These are phyloP conservation scores for Tolypocladium ovalisporum DNA, from an alignment of 2,329 filamentous ascomycete species.

Conservation along the genomic window DNA sequence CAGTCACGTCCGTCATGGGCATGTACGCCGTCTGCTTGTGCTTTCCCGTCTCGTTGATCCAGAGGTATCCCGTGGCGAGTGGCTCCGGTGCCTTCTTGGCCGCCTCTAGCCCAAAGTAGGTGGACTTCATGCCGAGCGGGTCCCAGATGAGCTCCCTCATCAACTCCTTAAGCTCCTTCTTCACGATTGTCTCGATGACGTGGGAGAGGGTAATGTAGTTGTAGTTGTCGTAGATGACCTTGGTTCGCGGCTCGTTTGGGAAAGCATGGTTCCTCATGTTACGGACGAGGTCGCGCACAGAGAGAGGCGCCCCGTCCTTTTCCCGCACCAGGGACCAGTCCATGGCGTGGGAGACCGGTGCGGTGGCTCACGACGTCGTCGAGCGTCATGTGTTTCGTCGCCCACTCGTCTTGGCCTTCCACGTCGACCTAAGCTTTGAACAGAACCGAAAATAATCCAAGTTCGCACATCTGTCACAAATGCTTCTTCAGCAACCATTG, in stretches of 20 bases:
- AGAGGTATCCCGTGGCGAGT: conserved; percentile 32
- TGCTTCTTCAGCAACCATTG: no score
- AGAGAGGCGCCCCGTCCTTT: conserved; percentile 18
- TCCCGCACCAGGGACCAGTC: conserved; percentile 11
- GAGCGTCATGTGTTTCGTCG: conserved; percentile 36
- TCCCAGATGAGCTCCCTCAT: conserved; percentile 29
- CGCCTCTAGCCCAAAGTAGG: conserved; percentile 19
- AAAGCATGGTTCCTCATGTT: conserved; percentile 33
- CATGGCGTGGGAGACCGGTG: conserved; percentile 34
- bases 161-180: conserved; percentile 24
- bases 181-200: conserved; percentile 30
- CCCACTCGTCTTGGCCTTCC: conserved; percentile 26
- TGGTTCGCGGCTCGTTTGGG: conserved; percentile 29
- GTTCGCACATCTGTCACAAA: no score
- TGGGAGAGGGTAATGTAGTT: conserved; percentile 34
- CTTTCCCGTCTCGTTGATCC: conserved; percentile 14
- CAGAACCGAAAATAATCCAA: no score
- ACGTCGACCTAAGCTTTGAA: no score
- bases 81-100: conserved; percentile 12
- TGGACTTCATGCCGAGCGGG: conserved; percentile 34
- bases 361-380: conserved; percentile 43
- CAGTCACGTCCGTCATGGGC: conserved; percentile 18
- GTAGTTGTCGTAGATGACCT: conserved; percentile 37
- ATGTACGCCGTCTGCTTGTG: conserved; percentile 15
- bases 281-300: conserved; percentile 23